A percentile compares a stretch with the other conserved stretches of the same genome.
These are phyloP conservation scores for Penicillium hesseltinei DNA, from an alignment of 2,329 filamentous ascomycete species.

Conservation along the genomic window DNA sequence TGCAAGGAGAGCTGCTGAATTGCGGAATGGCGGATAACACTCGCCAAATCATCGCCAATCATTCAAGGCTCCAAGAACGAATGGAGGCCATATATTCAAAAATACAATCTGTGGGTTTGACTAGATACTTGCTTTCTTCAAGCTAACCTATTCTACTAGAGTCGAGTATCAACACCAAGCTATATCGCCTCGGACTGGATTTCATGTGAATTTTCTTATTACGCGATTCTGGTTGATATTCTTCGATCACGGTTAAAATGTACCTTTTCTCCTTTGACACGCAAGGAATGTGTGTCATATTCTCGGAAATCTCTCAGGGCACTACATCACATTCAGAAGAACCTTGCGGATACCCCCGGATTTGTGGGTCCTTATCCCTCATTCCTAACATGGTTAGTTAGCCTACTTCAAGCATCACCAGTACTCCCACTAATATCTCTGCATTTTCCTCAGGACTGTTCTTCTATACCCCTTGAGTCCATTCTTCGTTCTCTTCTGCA, in stretches of 20 bases:
- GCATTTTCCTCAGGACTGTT: slow-evolving; percentile 10
- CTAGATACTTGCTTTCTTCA: background rate
- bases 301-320: slow-evolving; percentile 18
- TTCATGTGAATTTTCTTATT: slow-evolving; percentile 25
- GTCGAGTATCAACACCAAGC: slow-evolving; percentile 9
- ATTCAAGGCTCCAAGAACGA: slow-evolving; percentile 15
- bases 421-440: background rate
- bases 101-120: slow-evolving; percentile 18
- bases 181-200: slow-evolving; percentile 20
- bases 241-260: slow-evolving; percentile 24
- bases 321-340: slow-evolving; percentile 13
- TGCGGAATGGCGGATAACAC: slow-evolving; percentile 5
- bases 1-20: slow-evolving; percentile 17
- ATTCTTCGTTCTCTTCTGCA: slow-evolving; percentile 28
- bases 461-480: slow-evolving; percentile 23
- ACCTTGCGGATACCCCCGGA: slow-evolving; percentile 10
- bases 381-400: slow-evolving; percentile 18
- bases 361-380: slow-evolving; percentile 19
- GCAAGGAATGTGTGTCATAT: slow-evolving; percentile 24
- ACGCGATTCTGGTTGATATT: slow-evolving; percentile 28
- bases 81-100: slow-evolving; percentile 21
- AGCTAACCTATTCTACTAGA: slow-evolving; percentile 5
- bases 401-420: no score
- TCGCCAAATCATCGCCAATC: slow-evolving; percentile 15
- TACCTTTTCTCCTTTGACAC: slow-evolving; percentile 19